Evolutionary conservation across 2,329 filamentous ascomycete species (phyloP).

Genomic region (Coniella vitis): DNA sequence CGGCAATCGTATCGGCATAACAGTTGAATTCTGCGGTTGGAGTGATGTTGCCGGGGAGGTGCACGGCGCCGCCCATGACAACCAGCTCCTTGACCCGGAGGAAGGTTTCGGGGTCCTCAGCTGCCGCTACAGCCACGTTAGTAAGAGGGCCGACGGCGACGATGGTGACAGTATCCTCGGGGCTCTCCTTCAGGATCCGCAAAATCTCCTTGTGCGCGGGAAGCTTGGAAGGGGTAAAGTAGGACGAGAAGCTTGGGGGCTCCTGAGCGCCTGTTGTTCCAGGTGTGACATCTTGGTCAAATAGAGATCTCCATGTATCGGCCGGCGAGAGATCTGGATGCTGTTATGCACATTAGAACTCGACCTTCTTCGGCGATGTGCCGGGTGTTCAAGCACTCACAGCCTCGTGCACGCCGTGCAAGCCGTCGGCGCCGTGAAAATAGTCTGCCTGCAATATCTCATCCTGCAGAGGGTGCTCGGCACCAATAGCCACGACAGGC

Average conservation of each 20-base stretch:
- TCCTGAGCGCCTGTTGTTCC: constrained; percentile 27
- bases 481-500: constrained; percentile 80
- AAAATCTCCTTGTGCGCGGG: constrained; percentile 83
- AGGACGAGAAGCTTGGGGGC: constrained; percentile 40
- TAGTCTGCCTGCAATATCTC: constrained; percentile 75
- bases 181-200: constrained; percentile 74
- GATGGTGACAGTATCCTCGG: constrained; percentile 79
- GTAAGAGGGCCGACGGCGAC: constrained; percentile 86
- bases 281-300: constrained; percentile 35
- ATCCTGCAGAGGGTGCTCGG: constrained; percentile 78
- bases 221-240: constrained; percentile 70
- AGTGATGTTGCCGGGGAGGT: constrained; percentile 72
- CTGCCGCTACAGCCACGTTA: constrained; percentile 85
- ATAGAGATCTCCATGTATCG: constrained; percentile 68
- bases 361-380: too few species aligned
- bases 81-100: constrained; percentile 83
- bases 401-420: constrained; percentile 65
- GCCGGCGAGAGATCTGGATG: constrained; percentile 68
- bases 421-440: constrained; percentile 75
- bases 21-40: constrained; percentile 93
- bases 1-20: constrained; percentile 76
- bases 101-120: constrained; percentile 84
- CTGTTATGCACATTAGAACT: constrained; percentile 26
- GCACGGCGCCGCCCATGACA: constrained; percentile 88
- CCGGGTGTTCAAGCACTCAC: constrained; percentile 32